Evolutionary conservation across 345 rosid species (phyloP).

Genomic region (Streptanthus diversifolius): DNA sequence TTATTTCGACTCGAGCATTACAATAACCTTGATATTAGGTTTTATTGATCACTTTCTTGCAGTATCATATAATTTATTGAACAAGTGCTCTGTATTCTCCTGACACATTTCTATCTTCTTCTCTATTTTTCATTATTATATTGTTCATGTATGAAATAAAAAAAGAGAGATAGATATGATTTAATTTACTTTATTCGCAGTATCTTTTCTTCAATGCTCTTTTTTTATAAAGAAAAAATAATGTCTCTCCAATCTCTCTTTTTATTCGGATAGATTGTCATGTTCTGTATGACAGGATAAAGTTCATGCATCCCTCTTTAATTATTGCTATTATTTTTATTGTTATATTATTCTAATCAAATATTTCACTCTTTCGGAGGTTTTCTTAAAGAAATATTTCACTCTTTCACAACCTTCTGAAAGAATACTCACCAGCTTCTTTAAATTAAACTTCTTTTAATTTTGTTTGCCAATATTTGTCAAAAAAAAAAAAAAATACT

Average conservation of each 20-base stretch:
- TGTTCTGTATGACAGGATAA: constrained; percentile 59
- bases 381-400: not conserved
- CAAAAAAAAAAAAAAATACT: too few species aligned
- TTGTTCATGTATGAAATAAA: constrained; percentile 13
- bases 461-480: too few species aligned
- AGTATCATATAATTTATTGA: constrained; percentile 11
- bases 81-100: constrained; percentile 62
- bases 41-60: constrained; percentile 7
- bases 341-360: not conserved
- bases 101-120: constrained; percentile 54
- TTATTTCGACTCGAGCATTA: not conserved
- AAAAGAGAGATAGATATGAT: constrained; percentile 3
- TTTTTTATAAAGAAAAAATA: not conserved
- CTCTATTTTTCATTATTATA: constrained; percentile 9
- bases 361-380: not conserved
- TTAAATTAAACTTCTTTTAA: too few species aligned
- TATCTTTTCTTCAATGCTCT: constrained; percentile 31
- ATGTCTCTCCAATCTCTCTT: constrained; percentile 14
- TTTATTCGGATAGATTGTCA: constrained; percentile 58
- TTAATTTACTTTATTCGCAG: constrained; percentile 10
- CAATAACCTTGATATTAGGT: constrained; percentile 15
- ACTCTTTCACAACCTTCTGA: not conserved
- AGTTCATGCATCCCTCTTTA: constrained; percentile 34
- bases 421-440: constrained; percentile 10
- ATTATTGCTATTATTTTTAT: constrained; percentile 21